phyloP scores from a whole-genome alignment of 2,329 filamentous ascomycete genomes.

The Fusarium concolor region DNA sequence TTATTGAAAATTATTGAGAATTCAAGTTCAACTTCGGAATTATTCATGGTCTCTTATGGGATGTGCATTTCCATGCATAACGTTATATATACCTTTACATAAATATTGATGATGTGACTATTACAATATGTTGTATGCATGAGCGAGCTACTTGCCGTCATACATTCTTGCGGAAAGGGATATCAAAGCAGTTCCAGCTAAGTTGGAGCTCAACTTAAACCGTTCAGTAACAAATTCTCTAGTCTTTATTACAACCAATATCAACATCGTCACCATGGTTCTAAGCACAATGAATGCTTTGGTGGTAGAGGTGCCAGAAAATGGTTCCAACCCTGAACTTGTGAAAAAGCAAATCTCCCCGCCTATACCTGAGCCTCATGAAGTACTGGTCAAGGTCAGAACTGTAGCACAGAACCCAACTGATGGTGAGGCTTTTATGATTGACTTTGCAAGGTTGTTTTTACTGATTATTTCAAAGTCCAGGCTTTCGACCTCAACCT shows the following conservation, averaged over 20 bases:
- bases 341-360: conserved; percentile 27
- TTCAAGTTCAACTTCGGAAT: neutral
- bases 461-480: too few relatives aligned
- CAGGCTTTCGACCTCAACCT: too few relatives aligned
- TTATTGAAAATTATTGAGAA: neutral
- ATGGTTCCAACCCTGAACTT: conserved; percentile 24
- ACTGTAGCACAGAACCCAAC: conserved; percentile 46
- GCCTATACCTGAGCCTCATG: conserved; percentile 28
- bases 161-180: too few relatives aligned
- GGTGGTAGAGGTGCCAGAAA: conserved; percentile 33
- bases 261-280: neutral
- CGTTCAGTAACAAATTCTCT: too few relatives aligned
- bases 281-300: conserved; percentile 15
- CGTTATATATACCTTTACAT: too few relatives aligned
- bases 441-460: conserved; percentile 36
- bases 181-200: too few relatives aligned
- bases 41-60: neutral
- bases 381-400: conserved; percentile 42
- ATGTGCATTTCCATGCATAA: neutral
- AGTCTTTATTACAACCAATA: too few relatives aligned
- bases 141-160: too few relatives aligned
- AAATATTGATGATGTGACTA: too few relatives aligned
- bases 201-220: too few relatives aligned
- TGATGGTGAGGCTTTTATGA: conserved; percentile 29
- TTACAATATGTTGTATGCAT: too few relatives aligned